Evolutionary conservation across 2,329 filamentous ascomycete species (phyloP), one percentile per base, ranked within the genome.

Genomic region (Trichoderma koningiopsis): DNA sequence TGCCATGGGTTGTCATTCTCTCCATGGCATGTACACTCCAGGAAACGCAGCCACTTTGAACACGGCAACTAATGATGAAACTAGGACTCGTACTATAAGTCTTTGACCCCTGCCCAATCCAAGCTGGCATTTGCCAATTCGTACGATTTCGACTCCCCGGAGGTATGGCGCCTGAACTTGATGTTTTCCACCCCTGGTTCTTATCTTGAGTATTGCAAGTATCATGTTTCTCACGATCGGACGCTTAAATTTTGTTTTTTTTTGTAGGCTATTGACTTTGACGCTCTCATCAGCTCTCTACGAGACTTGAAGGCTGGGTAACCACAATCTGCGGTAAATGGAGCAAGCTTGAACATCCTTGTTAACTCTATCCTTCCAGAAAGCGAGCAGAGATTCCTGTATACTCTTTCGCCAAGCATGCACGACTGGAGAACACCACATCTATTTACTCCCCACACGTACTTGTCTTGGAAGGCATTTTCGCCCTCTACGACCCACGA

Each of bases 11-110:
- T 71, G 94, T 97, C 61, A 97, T 99, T 80, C 82, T 99, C 75
- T 97, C 94, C 53, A 98, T 99, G 91, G 93, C 95, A 86, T 77
- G 83, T 77, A 40, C 47, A 40, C 68, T 40, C 65, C 22, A 5
- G 56, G 71, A 60, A 59, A 71, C 70, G 57, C 43, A 68, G 66
- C 40, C 43, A 29, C 68, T 33, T 3, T 27, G 40, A 55, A 57
- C 22, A 49, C 16, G 47, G 35, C 33, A 53, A 63, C 76, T 79
- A 70, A 78, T 73, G 37, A 24, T 71, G 64, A 40, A 53, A 68
- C n/a, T 72, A 97, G 93, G 96, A 99, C 81, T 97, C 95, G 14
- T 99, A 97, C 81, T 99, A 99, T 83, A 98, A 97, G 81, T 91
- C 91, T 22, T 83, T 99, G 74, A 91, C 88, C 22, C 85, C 89